A percentile compares a stretch with the other conserved stretches of the same genome.
These are phyloP conservation scores for Umbelopsis ramanniana DNA, from an alignment of 192 early-diverging fungal species.

Conservation along the genomic window DNA sequence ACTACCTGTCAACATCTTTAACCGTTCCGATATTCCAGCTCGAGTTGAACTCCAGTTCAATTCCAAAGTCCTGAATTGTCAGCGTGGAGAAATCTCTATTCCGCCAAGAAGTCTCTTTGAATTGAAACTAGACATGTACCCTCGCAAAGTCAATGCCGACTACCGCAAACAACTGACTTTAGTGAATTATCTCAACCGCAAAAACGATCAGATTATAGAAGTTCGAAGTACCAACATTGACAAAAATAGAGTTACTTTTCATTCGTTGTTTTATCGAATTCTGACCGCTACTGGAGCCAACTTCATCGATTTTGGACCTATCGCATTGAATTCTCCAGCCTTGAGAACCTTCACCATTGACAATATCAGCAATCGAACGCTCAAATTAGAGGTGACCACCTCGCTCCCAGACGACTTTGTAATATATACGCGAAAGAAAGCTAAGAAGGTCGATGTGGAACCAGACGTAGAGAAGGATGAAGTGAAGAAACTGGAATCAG, in stretches of 20 bases:
- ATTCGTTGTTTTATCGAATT: conserved; percentile 94
- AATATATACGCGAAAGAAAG: conserved; percentile 37
- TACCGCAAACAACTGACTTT: conserved; percentile 97
- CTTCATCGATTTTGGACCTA: conserved; percentile 93
- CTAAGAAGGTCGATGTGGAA: conserved; percentile 13
- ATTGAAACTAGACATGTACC: conserved; percentile 93
- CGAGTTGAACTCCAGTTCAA: conserved; percentile 84
- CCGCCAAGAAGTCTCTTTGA: conserved; percentile 78
- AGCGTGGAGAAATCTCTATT: conserved; percentile 71
- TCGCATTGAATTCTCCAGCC: conserved; percentile 80
- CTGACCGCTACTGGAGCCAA: conserved; percentile 86
- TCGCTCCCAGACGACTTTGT: conserved; percentile 48
- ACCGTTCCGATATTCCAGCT: conserved; percentile 86
- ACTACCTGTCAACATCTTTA: conserved; percentile 77
- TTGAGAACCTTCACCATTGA: conserved; percentile 82
- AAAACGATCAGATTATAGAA: conserved; percentile 90
- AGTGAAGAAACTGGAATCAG: not conserved
- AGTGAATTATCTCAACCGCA: conserved; percentile 85
- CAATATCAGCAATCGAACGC: conserved; percentile 72
- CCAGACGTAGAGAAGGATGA: conserved; percentile 35
- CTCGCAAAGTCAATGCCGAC: conserved; percentile 96
- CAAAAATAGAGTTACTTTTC: conserved; percentile 95
- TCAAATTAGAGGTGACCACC: conserved; percentile 49
- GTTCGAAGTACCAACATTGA: conserved; percentile 95
- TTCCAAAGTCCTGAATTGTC: conserved; percentile 91